Conservation (phyloP, 2,329 filamentous ascomycete genomes). For the Cladophialophora psammophila region DNA sequence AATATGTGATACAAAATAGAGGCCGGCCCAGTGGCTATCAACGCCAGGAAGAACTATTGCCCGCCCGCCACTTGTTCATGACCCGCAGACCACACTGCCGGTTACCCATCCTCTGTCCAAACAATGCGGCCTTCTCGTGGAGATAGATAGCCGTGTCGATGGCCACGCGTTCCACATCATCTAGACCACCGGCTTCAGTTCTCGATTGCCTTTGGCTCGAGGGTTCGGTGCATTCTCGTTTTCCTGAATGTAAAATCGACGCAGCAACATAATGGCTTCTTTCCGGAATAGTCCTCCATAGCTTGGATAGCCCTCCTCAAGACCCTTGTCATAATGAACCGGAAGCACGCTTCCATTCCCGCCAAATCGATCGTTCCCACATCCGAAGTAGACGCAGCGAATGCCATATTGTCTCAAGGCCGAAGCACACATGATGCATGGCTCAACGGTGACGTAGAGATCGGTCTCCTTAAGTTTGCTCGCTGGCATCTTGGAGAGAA, state of each 20-base stretch:
- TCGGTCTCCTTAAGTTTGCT: constrained; percentile 75
- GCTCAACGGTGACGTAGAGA: constrained; percentile 97
- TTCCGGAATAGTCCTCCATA: constrained; percentile 88
- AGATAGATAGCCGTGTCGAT: not conserved
- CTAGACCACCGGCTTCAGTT: constrained; percentile 61
- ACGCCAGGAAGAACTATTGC: not conserved
- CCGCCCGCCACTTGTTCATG: constrained; percentile 3
- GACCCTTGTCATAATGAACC: constrained; percentile 51
- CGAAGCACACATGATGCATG: constrained; percentile 98
- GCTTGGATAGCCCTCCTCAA: constrained; percentile 81
- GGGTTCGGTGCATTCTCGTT: constrained; percentile 81
- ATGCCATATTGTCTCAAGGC: constrained; percentile 88
- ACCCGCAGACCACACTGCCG: not conserved
- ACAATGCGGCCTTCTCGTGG: not conserved
- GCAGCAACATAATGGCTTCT: constrained; percentile 88
- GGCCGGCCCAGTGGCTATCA: not conserved
- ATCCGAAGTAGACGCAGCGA: constrained; percentile 91
- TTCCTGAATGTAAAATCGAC: constrained; percentile 97
- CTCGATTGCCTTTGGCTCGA: constrained; percentile 68
- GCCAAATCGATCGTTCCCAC: constrained; percentile 94
- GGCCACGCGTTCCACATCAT: constrained; percentile 3
- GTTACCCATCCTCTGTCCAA: not conserved
- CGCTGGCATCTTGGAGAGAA: constrained; percentile 69
- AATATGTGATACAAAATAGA: constrained; percentile 2
- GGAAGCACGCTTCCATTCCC: constrained; percentile 93